phyloP scores from a whole-genome alignment of 306 rosid genomes.

The Quillaja saponaria region DNA sequence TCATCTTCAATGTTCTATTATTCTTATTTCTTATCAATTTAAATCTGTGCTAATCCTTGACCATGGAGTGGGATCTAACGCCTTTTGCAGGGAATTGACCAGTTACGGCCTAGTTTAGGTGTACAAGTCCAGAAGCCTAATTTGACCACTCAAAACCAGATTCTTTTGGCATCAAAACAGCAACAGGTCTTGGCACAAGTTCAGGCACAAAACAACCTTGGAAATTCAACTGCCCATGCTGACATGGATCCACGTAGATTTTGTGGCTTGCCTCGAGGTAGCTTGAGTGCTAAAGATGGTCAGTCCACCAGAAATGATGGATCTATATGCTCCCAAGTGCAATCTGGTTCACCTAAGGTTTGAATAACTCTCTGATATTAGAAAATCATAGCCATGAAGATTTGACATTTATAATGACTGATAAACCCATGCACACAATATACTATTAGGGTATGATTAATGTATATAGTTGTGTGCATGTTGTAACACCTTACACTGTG shows the following conservation, averaged over 20 bases:
- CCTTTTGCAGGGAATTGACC: conserved; percentile 76
- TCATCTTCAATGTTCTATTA: conserved; percentile 11
- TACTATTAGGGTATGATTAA: too few species aligned
- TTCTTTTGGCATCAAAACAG: conserved; percentile 73
- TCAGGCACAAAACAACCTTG: conserved; percentile 67
- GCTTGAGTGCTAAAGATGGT: conserved; percentile 68
- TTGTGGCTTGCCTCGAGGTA: conserved; percentile 69
- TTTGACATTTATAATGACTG: conserved; percentile 8
- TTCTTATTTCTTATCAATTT: neutral
- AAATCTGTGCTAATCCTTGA: conserved; percentile 27
- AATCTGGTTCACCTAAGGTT: conserved; percentile 79
- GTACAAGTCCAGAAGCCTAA: conserved; percentile 81
- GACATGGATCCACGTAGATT: conserved; percentile 88
- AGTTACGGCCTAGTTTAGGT: conserved; percentile 72
- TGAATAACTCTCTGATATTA: conserved; percentile 23
- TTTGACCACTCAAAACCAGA: conserved; percentile 56
- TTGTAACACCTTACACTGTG: too few species aligned
- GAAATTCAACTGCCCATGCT: conserved; percentile 54
- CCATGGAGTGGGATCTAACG: conserved; percentile 25
- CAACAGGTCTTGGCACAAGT: conserved; percentile 77
- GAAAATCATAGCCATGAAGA: conserved; percentile 9
- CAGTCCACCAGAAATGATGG: conserved; percentile 66
- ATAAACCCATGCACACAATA: neutral
- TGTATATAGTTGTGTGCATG: too few species aligned
- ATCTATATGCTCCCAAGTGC: conserved; percentile 80